phyloP scores from a whole-genome alignment of 176 grass and related monocot genomes.

The Dendrocalamus sinicus region DNA sequence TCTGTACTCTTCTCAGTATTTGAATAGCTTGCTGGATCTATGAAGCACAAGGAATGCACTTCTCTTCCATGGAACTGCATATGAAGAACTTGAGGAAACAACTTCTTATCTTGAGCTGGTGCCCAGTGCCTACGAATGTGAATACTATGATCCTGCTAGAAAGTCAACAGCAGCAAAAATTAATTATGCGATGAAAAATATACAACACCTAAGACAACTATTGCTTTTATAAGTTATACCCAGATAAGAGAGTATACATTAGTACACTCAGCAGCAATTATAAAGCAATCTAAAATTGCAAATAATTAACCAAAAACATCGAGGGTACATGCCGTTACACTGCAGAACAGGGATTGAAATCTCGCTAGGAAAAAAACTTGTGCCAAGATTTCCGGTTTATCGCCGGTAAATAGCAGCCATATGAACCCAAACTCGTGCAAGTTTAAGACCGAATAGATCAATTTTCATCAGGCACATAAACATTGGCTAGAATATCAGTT shows the following conservation, averaged over 20 bases:
- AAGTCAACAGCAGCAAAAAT: slow-evolving; percentile 21
- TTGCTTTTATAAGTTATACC: background rate
- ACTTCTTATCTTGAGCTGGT: slow-evolving; percentile 59
- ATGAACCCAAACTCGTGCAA: background rate
- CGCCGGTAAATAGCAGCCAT: background rate
- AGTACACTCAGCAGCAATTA: background rate
- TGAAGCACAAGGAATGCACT: slow-evolving; percentile 83
- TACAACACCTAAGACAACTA: background rate
- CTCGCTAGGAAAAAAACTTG: too few species aligned
- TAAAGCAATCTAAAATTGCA: slow-evolving; percentile 19
- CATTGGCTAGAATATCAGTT: background rate
- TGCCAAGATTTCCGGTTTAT: too few species aligned
- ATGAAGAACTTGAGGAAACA: slow-evolving; percentile 76
- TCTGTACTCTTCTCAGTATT: slow-evolving; percentile 30
- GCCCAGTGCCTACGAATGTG: slow-evolving; percentile 77
- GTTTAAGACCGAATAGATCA: background rate
- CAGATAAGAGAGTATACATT: background rate
- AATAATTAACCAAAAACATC: background rate
- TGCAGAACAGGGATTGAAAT: background rate
- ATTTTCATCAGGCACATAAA: background rate
- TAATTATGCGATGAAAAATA: background rate
- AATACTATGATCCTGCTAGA: slow-evolving; percentile 73
- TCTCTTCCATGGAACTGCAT: slow-evolving; percentile 95
- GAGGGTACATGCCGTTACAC: background rate
- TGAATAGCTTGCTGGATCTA: slow-evolving; percentile 59